Evolutionary conservation across 192 early-diverging fungal species (phyloP).

Genomic region (Mortierella hygrophila): DNA sequence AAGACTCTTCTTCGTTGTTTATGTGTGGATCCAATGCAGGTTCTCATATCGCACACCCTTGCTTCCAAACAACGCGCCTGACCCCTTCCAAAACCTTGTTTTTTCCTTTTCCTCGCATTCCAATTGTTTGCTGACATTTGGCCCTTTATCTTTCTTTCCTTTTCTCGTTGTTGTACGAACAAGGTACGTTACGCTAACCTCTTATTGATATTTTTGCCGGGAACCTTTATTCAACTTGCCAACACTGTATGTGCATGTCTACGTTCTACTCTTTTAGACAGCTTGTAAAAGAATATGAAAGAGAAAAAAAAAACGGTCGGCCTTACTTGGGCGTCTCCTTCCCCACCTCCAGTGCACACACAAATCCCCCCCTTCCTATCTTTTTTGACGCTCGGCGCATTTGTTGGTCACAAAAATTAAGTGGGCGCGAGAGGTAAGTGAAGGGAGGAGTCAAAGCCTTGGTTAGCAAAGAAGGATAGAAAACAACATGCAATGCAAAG

Average conservation of each 20-base stretch:
- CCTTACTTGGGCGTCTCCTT: not conserved
- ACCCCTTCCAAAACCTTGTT: not conserved
- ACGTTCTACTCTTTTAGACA: not conserved
- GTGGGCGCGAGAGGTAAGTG: not conserved
- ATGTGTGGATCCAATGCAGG: not conserved
- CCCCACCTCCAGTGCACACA: not conserved
- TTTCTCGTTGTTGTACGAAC: not conserved
- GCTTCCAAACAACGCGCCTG: not conserved
- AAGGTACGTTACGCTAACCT: not conserved
- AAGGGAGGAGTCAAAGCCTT: not conserved
- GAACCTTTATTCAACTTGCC: not conserved
- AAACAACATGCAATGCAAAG: not conserved
- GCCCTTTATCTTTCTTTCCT: not conserved
- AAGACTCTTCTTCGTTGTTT: not conserved
- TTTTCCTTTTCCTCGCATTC: not conserved
- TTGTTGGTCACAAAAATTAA: not conserved
- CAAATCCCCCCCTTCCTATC: not conserved
- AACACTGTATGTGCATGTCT: not conserved
- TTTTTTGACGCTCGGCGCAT: not conserved
- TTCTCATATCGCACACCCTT: not conserved
- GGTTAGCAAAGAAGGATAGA: not conserved
- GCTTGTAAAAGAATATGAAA: too few species aligned
- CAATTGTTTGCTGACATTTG: not conserved
- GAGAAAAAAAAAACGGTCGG: not conserved
- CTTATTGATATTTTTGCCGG: constrained; percentile 7